Percentiles rank a stretch among this genome's conserved stretches.
Conservation (phyloP, 306 rosid genomes). For the Trifolium repens region DNA sequence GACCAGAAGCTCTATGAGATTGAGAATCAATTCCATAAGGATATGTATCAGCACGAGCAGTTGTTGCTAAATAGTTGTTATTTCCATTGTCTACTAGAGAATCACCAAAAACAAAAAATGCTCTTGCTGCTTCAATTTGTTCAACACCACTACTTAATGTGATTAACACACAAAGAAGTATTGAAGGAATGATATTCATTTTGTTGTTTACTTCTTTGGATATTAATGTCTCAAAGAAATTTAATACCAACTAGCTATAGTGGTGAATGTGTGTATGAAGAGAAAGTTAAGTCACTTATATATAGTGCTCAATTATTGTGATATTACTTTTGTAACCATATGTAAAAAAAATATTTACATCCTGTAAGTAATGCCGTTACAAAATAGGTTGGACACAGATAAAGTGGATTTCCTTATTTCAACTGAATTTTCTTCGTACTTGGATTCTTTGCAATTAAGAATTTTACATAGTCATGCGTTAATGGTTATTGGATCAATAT, state of each 20-base stretch:
- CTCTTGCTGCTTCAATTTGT: conserved; percentile 48
- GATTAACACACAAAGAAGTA: neutral
- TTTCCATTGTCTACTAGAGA: conserved; percentile 91
- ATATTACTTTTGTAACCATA: neutral
- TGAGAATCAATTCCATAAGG: conserved; percentile 89
- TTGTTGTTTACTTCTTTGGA: conserved; percentile 8
- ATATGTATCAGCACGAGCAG: conserved; percentile 80
- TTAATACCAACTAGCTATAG: neutral
- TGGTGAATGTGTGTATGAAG: neutral
- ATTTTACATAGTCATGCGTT: neutral
- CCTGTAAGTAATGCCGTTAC: no score
- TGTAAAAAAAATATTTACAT: neutral
- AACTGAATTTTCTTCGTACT: neutral
- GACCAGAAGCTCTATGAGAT: conserved; percentile 71
- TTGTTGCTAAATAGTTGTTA: conserved; percentile 76
- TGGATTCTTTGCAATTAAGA: no score
- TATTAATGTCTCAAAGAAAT: neutral
- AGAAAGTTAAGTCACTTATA: conserved; percentile 29
- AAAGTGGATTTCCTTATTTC: no score
- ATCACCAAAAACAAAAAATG: conserved; percentile 90
- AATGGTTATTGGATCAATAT: neutral
- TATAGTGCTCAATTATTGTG: conserved; percentile 38
- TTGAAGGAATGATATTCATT: conserved; percentile 25
- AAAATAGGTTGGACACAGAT: neutral
- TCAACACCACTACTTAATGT: neutral